phyloP scores from a whole-genome alignment of 148 eudicot species.

The Camellia granthamiana region DNA sequence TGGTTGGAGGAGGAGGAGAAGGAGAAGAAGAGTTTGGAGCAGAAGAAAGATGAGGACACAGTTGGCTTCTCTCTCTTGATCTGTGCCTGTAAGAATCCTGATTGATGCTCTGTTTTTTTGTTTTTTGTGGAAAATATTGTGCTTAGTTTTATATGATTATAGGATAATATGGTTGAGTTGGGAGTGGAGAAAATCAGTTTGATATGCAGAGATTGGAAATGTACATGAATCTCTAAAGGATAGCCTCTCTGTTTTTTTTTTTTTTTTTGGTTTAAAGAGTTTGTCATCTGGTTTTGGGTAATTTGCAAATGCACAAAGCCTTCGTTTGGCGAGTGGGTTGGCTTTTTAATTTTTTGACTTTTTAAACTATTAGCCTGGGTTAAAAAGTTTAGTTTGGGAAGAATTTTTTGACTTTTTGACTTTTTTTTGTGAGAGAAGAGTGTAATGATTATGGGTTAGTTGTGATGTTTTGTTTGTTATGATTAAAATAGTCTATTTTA shows the following conservation, averaged over 20 bases:
- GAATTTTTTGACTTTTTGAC: no score
- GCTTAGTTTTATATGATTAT: background rate
- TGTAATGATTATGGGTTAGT: no score
- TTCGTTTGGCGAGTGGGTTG: no score
- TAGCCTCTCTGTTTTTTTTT: background rate
- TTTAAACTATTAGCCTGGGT: no score
- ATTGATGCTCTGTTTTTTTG: slow-evolving; percentile 19
- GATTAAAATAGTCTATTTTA: no score
- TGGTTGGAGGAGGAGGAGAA: slow-evolving; percentile 91
- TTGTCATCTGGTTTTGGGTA: background rate
- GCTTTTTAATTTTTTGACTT: no score
- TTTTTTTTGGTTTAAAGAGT: background rate
- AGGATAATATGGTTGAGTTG: slow-evolving; percentile 13
- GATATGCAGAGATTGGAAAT: slow-evolving; percentile 5
- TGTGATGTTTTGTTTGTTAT: no score
- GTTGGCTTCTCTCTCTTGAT: slow-evolving; percentile 70
- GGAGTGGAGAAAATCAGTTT: background rate
- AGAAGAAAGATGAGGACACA: slow-evolving; percentile 37
- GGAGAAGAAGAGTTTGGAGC: slow-evolving; percentile 57
- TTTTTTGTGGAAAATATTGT: background rate
- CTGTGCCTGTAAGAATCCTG: slow-evolving; percentile 62
- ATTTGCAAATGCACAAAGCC: background rate
- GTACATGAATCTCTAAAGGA: background rate
- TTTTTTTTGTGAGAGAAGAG: no score
- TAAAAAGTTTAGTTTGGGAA: no score